phyloP scores from a whole-genome alignment of 2,329 filamentous ascomycete species.

The Leptoxyphium fumago region DNA sequence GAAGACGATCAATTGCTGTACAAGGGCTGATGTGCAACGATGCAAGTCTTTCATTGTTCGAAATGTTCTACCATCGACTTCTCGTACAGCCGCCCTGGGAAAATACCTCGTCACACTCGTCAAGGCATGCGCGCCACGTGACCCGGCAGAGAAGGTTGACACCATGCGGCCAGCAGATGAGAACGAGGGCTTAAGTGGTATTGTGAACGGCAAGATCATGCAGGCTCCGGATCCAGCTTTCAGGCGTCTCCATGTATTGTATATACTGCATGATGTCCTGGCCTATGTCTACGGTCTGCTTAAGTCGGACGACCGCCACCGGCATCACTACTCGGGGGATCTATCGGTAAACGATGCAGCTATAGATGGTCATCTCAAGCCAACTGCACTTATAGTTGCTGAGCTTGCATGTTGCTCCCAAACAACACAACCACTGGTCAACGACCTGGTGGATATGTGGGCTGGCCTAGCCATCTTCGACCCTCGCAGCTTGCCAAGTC shows the following conservation, averaged over 20 bases:
- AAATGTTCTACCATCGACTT: constrained; percentile 5
- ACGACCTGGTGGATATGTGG: constrained; percentile 2
- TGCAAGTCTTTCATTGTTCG: constrained; percentile 10
- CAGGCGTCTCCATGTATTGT: constrained; percentile 11
- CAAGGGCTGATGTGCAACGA: constrained; percentile 3
- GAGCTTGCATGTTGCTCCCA: constrained; percentile 4
- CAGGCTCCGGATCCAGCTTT: constrained; percentile 8
- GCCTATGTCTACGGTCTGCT: neutral
- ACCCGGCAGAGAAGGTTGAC: constrained; percentile 1
- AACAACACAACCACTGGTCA: neutral
- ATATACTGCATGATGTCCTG: constrained; percentile 9
- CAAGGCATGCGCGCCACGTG: constrained; percentile 4
- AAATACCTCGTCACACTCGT: constrained; percentile 8
- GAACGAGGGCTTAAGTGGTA: constrained; percentile 5
- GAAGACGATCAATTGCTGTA: neutral
- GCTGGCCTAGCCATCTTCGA: constrained; percentile 1
- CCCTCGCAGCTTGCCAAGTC: neutral
- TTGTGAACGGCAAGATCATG: constrained; percentile 4
- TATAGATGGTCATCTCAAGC: constrained; percentile 1
- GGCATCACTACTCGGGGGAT: neutral
- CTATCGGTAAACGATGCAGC: neutral
- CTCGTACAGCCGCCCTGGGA: constrained; percentile 5
- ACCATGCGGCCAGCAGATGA: constrained; percentile 3
- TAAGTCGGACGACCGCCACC: neutral
- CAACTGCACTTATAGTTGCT: constrained; percentile 1